Base-by-base conservation (phyloP, 2,329 filamentous ascomycete species). In the Penicillium frequentans region DNA sequence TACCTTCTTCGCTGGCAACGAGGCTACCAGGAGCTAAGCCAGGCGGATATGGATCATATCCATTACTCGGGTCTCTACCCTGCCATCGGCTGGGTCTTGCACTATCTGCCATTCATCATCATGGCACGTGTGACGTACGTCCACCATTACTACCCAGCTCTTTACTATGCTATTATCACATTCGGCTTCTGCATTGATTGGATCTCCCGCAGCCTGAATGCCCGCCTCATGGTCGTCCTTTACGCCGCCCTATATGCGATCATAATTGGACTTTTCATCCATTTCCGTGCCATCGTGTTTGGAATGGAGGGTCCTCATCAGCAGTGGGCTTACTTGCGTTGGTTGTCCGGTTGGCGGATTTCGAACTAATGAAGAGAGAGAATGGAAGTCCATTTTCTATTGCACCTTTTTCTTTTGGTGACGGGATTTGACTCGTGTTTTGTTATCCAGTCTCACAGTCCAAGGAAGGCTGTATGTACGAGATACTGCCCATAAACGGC, bases 61-160 rank as follows among this genome's bases (percentile, higher is more conserved):
- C 92, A 97, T 76, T 98, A 96, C 76, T 84, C 93, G 11, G 95
- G 90, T 49, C 72, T 99, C 57, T 99, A 99, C 76, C 93, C 95
- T 9, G 82, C 93, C 55, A 84, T 95, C 54, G 95, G 95, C 61
- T 99, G 95, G 95, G 88, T 96, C 77, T 83, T 99, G 49, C 95
- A 99, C 79, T 99, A 97, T 75, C 79, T 96, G 61, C 95, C 95
- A 1, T 99, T 98, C 77, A 86, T 96, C 69, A 86, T 95, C 71
- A 99, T 99, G 96, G 95, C 92, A 11, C 91, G 95, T 82, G 95
- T 99, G 59, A 99, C 95, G 16, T 99, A 99, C 71, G 95, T 99
- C 54, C 95, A 99, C 76, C 95, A 99, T 80, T 99, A 99, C 82
- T 99, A 98, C 76, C 95, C 95, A 11, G 95, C 95, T 10, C 85